Base-by-base conservation (phyloP, 257 asterid species). In the Rubia yunnanensis region DNA sequence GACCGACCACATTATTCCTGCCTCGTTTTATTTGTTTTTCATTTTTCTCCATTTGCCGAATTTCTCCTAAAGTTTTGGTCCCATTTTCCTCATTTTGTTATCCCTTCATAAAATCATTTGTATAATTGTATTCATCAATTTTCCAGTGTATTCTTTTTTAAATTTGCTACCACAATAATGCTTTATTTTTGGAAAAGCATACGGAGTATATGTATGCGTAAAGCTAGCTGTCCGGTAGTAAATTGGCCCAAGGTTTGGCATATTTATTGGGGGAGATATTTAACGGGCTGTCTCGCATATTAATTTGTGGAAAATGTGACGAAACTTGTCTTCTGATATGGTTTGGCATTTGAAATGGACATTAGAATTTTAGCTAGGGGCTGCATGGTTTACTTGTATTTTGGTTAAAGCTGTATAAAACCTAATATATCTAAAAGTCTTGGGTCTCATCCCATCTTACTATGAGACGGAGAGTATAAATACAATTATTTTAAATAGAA, bases 61-160 rank as follows among this genome's bases (percentile, higher is more conserved):
- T 10, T 65, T 55, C 32, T 20, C 22, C 34, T 22, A 65, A 65
- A 65, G 70, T 50, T 65, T 32, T 65, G 49, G 36, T 65, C 59
- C 13, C 22, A 10, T 39, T 20, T 14, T 49, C 10, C 48, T 49
- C 61, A 32, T 50, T 65, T 50, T 65, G 56, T 50, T 50, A n/a
- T 49, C 1, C 26, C 10, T 49, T 2, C 18, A 18, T 50, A 50
- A 4, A 18, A 17, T 67, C n/a, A 4, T 26, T 26, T 7, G 11
- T 39, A 39, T 39, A 7, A 35, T 20, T 15, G 52, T 10, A 17
- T 44, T 44, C 1, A 44, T 44, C 4, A 2, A 44, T 44, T 44
- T 44, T 44, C 52, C 22, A 15, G 52, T 14, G 52, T 6, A 14
- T 41, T 44, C 5, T 17, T 3, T 39, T 44, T 14, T 15, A 14